Base-by-base conservation (phyloP, 2,329 filamentous ascomycete genomes). In the Apiospora phragmitis region DNA sequence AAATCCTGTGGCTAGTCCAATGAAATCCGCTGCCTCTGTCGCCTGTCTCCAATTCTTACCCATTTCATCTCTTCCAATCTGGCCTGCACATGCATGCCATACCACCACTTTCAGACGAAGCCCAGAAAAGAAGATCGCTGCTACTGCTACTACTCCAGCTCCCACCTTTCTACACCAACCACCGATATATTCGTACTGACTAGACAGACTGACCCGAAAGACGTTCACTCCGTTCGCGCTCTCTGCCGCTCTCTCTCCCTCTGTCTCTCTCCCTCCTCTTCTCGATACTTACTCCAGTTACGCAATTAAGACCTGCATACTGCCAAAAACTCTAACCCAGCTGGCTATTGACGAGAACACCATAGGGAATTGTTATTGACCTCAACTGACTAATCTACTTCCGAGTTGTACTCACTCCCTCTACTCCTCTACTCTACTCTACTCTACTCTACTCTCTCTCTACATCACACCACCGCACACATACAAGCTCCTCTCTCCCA, bases 1-100 rank as follows among this genome's bases (percentile, higher is more conserved):
- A 68, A 68, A 68, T 41, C 18, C 32, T 9, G 67, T 68, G 67
- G 67, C 67, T 68, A 68, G 67, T 55, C 67, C 67, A 68, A 68
- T 68, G 45, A 29, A 29, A 55, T 18, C 29, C 29, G 21, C 14
- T 62, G 18, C 55, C 32, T 21, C 16, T 11, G 38, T 66, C 38
- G 4, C n/a, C 14, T 16, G 26, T 67, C 65, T 35, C 38, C 65
- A 67, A 42, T 45, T 67, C 65, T 42, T 26, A n/a, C 38, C 55
- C 18, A 32, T 35, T 65, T 32, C 55, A 65, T 32, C 38, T 24
- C 35, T 42, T 66, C 41, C 24, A 12, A 43, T 12, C 29, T 38
- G 24, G 18, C 9, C 55, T 62, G 55, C 32, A 62, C 55, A 62
- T 62, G 55, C 65, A 67, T 67, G 26, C 38, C 65, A 67, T 67